Percentiles rank a stretch among this genome's conserved stretches.
phyloP scores from a whole-genome alignment of 1,139 yeast species.

The Diutina scorzettiae region DNA sequence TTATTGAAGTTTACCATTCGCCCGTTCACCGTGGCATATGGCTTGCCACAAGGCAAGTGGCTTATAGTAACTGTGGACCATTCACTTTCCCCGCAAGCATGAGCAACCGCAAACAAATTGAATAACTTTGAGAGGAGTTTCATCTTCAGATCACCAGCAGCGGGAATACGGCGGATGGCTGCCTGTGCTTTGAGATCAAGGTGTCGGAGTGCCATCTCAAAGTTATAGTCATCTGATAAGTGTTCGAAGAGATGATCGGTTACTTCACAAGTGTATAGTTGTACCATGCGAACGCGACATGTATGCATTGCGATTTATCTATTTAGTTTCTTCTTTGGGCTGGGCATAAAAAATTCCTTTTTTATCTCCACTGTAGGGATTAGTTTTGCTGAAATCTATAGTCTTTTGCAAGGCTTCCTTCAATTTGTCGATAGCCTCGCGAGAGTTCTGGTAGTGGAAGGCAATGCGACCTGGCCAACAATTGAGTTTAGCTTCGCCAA shows the following conservation, averaged over 20 bases:
- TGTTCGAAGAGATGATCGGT: not conserved
- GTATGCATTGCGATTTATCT: too few relatives aligned
- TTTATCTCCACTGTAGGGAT: conserved; percentile 14
- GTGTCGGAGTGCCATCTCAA: conserved; percentile 14
- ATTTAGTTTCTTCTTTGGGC: conserved; percentile 6
- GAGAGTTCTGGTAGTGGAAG: conserved; percentile 28
- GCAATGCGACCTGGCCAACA: conserved; percentile 23
- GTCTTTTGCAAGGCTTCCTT: conserved; percentile 20
- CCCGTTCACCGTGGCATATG: not conserved
- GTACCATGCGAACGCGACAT: not conserved
- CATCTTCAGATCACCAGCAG: not conserved
- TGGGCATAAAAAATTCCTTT: conserved; percentile 8
- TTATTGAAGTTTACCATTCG: not conserved
- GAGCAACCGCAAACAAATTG: not conserved
- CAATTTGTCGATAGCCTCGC: conserved; percentile 20
- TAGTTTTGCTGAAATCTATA: conserved; percentile 18
- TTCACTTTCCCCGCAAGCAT: not conserved
- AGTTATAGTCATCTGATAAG: conserved; percentile 23
- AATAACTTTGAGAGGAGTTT: not conserved
- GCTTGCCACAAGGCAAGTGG: not conserved
- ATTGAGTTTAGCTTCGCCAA: conserved; percentile 17
- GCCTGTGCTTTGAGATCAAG: not conserved
- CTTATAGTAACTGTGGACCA: not conserved
- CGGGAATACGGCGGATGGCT: not conserved
- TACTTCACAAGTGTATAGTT: not conserved